Base-by-base conservation (phyloP, 2,329 filamentous ascomycete species). In the Emergomyces orientalis region DNA sequence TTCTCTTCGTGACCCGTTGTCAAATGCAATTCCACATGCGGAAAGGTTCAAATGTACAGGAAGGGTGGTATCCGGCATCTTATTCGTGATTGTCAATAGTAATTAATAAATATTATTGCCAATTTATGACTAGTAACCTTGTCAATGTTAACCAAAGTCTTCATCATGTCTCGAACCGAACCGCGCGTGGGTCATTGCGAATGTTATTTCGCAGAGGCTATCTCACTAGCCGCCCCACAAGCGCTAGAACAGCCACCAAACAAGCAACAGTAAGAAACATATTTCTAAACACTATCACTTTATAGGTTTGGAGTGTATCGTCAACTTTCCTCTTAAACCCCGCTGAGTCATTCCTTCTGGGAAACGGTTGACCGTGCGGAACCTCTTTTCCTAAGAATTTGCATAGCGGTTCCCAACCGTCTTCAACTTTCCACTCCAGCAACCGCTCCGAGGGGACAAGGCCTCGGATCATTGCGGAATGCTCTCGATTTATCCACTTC, bases 381-480 rank as follows among this genome's bases (percentile, higher is more conserved):
- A 75, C 67, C 7, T 71, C 67, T 43, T 73, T 75, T 0, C 70
- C 73, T 49, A 79, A 59, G 59, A 79, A 78, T 62, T 71, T 64
- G 65, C 78, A 81, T 30, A 82, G 68, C 11, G 76, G 75, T 41
- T 70, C 72, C 79, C 79, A 81, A 0, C 77, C 78, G 43, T 79
- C 74, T 39, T 72, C 62, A 0, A 71, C 64, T 58, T 69, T 62
- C 55, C 67, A 76, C 62, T 75, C 71, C 43, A 73, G 37, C 39
- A 74, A 51, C 17, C 65, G 64, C 22, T 70, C 67, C 19, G 60
- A 55, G 7, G 69, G 63, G n/a, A 71, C 64, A 11, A 68, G 62
- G 2, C 43, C 22, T 22, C 67, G 63, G 1, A 72, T 66, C 7
- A 62, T 56, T 1, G 64, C 66, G 56, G 70, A 68, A 62, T 71